Percentiles rank a stretch among this genome's conserved stretches.
Evolutionary conservation across 2,329 filamentous ascomycete species (phyloP).

Genomic region (Cryphonectria radicalis): DNA sequence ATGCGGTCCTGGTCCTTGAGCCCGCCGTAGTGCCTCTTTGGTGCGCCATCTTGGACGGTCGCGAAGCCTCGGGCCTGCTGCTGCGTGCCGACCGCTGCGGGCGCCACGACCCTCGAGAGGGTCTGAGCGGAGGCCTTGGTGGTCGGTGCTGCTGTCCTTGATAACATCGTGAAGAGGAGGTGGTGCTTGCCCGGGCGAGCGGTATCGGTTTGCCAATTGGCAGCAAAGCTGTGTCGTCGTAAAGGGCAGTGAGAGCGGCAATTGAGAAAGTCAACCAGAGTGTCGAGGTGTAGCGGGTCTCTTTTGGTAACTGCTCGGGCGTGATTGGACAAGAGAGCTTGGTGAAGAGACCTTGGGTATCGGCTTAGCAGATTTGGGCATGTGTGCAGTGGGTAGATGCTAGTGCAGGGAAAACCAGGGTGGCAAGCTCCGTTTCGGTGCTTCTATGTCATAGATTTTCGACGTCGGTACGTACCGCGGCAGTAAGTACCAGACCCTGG

Average conservation of each 20-base stretch:
- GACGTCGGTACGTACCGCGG: not conserved
- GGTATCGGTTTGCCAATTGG: conserved; percentile 39
- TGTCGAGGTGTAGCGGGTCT: conserved; percentile 9
- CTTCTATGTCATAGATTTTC: conserved; percentile 13
- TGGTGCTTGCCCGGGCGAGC: conserved; percentile 43
- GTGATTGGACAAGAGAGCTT: conserved; percentile 28
- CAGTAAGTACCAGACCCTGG: not conserved
- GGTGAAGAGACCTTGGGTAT: conserved; percentile 13
- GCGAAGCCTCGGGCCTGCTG: conserved; percentile 69
- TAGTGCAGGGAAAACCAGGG: conserved; percentile 16
- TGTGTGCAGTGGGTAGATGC: not conserved
- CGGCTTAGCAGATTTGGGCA: conserved; percentile 11
- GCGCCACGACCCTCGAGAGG: conserved; percentile 43
- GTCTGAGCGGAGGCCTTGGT: conserved; percentile 46
- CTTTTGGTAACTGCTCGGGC: conserved; percentile 30
- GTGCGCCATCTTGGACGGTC: conserved; percentile 74
- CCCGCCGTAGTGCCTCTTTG: conserved; percentile 78
- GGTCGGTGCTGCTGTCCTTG: conserved; percentile 47
- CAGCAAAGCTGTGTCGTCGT: conserved; percentile 29
- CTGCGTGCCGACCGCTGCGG: conserved; percentile 54
- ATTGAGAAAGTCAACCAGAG: conserved; percentile 26
- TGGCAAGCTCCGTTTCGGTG: conserved; percentile 9
- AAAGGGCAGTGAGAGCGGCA: conserved; percentile 28
- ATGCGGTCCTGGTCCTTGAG: conserved; percentile 97
- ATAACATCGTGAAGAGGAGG: conserved; percentile 46